A percentile compares a stretch with the other conserved stretches of the same genome.
phyloP scores from a whole-genome alignment of 768 basidiomycete species.

The Porpolomopsis calyptriformis region DNA sequence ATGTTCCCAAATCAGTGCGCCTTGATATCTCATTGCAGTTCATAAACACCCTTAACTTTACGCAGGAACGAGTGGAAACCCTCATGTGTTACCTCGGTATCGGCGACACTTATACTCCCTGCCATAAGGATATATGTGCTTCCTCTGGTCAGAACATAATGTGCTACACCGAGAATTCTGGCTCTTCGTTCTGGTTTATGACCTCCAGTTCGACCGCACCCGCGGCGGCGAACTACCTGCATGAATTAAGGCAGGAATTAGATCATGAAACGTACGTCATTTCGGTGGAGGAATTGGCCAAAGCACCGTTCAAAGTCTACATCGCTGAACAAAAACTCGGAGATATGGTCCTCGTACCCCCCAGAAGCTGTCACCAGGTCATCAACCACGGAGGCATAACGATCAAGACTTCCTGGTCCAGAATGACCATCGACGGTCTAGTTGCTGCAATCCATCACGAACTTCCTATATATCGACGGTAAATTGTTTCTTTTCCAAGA shows the following conservation, averaged over 20 bases:
- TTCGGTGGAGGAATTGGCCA: conserved; percentile 49
- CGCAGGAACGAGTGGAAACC: conserved; percentile 55
- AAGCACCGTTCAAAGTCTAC: conserved; percentile 60
- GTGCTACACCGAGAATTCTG: conserved; percentile 65
- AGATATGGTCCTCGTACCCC: conserved; percentile 73
- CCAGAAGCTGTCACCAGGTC: conserved; percentile 75
- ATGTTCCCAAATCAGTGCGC: conserved; percentile 44
- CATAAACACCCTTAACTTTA: neutral
- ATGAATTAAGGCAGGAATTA: conserved; percentile 42
- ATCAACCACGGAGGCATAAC: conserved; percentile 73
- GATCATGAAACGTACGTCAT: conserved; percentile 67
- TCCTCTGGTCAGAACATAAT: conserved; percentile 83
- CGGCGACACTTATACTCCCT: conserved; percentile 76
- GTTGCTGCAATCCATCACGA: conserved; percentile 56
- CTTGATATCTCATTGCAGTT: neutral
- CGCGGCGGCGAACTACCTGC: conserved; percentile 49
- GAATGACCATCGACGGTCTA: conserved; percentile 64
- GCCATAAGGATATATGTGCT: conserved; percentile 77
- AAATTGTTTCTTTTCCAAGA: neutral
- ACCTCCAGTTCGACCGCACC: conserved; percentile 50
- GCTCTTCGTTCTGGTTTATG: conserved; percentile 84
- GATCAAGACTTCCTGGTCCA: conserved; percentile 77
- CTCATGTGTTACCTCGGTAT: conserved; percentile 80
- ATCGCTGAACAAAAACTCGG: conserved; percentile 64
- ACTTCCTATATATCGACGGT: conserved; percentile 74